Base-by-base conservation (phyloP, 1,284 basidiomycete species). In the Dichomitus squalens region DNA sequence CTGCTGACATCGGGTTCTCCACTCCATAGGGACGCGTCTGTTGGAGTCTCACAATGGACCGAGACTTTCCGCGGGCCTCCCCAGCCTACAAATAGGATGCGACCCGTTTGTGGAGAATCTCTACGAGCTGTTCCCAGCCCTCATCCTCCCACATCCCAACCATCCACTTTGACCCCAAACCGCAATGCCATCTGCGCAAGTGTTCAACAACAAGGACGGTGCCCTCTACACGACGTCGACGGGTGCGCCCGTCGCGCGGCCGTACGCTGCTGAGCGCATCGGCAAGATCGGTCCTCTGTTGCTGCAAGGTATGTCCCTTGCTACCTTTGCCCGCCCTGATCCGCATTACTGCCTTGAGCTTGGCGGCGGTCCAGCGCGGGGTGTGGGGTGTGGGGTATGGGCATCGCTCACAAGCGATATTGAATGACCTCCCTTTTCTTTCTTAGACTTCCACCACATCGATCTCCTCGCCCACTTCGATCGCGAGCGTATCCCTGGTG, bases 391-490 rank as follows among this genome's bases (percentile, higher is more conserved):
- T 8, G 38, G 38, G 38, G 21, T 31, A 33, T 11, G n/a, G 27
- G 12, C 14, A 39, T 33, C 16, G 27, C n/a, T 34, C 38, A 14
- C 53, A 49, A 47, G 43, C 60, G 52, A 58, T 57, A 53, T 52
- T 53, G 44, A 57, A 18, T 35, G 41, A 51, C 63, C 35, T 49
- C 16, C 48, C 40, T 40, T 48, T 31, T 40, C 16, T 43, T 12
- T 5, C n/a, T 27, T 54, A 88, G 92, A 95, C 74, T 94, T 95
- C 78, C 90, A 93, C 73, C 86, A 92, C 74, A 88, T 94, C 71
- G 92, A 96, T 75, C 80, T 92, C 55, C 83, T 96, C 64, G 88
- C 92, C 39, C 93, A 96, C 81, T 96, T 96, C 70, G 92, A 93
- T 75, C 86, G 93, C 55, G 95, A 97, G 79, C 89, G 95, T 74